These are phyloP conservation scores for Sinapis alba DNA, from an alignment of 441 rosid species.

Conservation along the genomic window DNA sequence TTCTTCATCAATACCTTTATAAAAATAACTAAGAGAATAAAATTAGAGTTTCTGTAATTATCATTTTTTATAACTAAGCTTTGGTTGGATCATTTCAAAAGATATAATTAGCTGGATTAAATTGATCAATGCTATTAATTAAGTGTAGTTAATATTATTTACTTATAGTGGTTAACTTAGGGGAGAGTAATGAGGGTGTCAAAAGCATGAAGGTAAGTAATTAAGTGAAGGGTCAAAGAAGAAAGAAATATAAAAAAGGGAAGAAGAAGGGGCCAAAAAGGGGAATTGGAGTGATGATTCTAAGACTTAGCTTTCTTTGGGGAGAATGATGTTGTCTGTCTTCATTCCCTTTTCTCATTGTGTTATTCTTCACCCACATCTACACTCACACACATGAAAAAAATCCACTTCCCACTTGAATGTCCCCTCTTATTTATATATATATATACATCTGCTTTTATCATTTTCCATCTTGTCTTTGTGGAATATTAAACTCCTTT, in stretches of 20 bases:
- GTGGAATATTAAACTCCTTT: not conserved
- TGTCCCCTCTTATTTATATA: constrained; percentile 13
- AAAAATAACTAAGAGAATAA: constrained; percentile 3
- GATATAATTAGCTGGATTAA: constrained; percentile 24
- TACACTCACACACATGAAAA: constrained; percentile 43
- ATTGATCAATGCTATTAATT: not conserved
- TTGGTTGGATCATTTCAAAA: constrained; percentile 14
- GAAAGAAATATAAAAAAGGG: constrained; percentile 18
- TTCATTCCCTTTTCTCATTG: constrained; percentile 34
- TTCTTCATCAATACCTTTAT: constrained; percentile 1
- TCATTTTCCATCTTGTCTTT: constrained; percentile 2
- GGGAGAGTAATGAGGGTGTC: constrained; percentile 28
- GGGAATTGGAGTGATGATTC: constrained; percentile 42
- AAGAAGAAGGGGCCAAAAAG: constrained; percentile 39
- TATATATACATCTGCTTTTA: constrained; percentile 6
- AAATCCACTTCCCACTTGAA: constrained; percentile 24
- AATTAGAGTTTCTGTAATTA: not conserved
- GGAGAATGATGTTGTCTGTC: constrained; percentile 44
- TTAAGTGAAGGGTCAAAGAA: constrained; percentile 35
- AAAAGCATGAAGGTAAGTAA: constrained; percentile 24
- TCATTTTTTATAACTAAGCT: not conserved
- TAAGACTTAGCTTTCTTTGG: constrained; percentile 42
- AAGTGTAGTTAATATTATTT: constrained; percentile 8
- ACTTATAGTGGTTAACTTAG: constrained; percentile 1
- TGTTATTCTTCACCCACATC: constrained; percentile 40